Percentiles rank a stretch among this genome's conserved stretches.
phyloP scores from a whole-genome alignment of 2,329 filamentous ascomycete species.

The Aspergillus eucalypticola region DNA sequence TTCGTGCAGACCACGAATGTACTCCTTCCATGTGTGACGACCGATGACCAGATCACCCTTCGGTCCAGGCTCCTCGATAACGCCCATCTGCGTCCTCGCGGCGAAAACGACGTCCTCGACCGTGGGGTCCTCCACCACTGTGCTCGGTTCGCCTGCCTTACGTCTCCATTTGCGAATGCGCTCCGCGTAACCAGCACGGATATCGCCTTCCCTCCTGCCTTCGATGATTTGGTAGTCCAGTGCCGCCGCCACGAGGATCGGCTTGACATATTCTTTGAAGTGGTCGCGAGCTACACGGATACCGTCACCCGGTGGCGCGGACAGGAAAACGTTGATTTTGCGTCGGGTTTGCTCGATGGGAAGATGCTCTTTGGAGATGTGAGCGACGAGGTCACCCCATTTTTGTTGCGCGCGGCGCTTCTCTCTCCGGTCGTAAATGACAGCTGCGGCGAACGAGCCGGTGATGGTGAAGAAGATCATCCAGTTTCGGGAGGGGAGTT shows the following conservation, averaged over 20 bases:
- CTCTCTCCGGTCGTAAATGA: constrained; percentile 90
- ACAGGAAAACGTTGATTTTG: constrained; percentile 81
- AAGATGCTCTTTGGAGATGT: constrained; percentile 77
- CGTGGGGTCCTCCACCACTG: constrained; percentile 44
- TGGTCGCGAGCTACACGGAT: constrained; percentile 85
- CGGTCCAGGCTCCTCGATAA: constrained; percentile 70
- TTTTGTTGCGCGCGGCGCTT: constrained; percentile 82
- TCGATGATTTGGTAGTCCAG: constrained; percentile 97
- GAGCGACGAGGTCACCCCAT: constrained; percentile 83
- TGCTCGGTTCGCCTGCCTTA: constrained; percentile 59
- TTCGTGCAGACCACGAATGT: constrained; percentile 87
- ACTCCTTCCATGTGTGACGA: constrained; percentile 95
- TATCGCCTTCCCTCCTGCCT: constrained; percentile 87
- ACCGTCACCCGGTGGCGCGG: constrained; percentile 83
- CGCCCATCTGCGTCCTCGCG: constrained; percentile 65
- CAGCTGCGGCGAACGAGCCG: constrained; percentile 72
- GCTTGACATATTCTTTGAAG: constrained; percentile 95
- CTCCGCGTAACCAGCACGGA: constrained; percentile 83
- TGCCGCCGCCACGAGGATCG: constrained; percentile 82
- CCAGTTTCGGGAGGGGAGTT: constrained; percentile 94
- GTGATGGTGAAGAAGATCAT: constrained; percentile 87
- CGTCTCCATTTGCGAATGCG: constrained; percentile 69
- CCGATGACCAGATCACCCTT: constrained; percentile 87
- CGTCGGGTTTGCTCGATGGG: constrained; percentile 72
- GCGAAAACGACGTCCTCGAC: constrained; percentile 64